phyloP scores from a whole-genome alignment of 148 eudicot genomes.

The Vaccinium darrowii region DNA sequence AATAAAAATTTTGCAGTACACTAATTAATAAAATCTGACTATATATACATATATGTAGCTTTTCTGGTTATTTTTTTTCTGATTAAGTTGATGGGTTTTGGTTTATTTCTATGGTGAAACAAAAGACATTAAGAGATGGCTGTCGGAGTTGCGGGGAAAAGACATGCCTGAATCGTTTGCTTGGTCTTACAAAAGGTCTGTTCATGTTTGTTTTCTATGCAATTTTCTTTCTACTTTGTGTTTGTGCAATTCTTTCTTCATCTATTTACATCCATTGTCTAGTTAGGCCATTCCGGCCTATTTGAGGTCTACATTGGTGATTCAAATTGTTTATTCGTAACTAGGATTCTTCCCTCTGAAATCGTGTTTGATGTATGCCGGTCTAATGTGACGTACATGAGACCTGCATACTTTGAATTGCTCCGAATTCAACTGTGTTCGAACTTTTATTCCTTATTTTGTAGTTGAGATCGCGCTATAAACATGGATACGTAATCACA shows the following conservation, averaged over 20 bases:
- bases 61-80: background rate
- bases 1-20: background rate
- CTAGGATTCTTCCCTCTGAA: too few relatives aligned
- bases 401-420: too few relatives aligned
- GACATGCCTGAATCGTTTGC: conserved; percentile 54
- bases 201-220: background rate
- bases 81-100: background rate
- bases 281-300: too few relatives aligned
- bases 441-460: background rate
- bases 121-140: conserved; percentile 62
- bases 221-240: background rate
- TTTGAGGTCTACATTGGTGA: too few relatives aligned
- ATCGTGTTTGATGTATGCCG: too few relatives aligned
- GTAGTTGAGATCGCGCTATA: background rate
- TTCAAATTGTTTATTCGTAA: too few relatives aligned
- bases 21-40: background rate
- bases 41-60: background rate
- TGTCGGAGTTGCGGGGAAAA: conserved; percentile 51
- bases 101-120: background rate
- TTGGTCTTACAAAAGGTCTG: conserved; percentile 64
- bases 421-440: background rate
- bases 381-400: too few relatives aligned
- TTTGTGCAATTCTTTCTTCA: too few relatives aligned
- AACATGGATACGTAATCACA: background rate
- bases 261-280: too few relatives aligned